A percentile compares a stretch with the other conserved stretches of the same genome.
Conservation (phyloP, 2,329 filamentous ascomycete genomes). For the Fusarium brachygibbosum region DNA sequence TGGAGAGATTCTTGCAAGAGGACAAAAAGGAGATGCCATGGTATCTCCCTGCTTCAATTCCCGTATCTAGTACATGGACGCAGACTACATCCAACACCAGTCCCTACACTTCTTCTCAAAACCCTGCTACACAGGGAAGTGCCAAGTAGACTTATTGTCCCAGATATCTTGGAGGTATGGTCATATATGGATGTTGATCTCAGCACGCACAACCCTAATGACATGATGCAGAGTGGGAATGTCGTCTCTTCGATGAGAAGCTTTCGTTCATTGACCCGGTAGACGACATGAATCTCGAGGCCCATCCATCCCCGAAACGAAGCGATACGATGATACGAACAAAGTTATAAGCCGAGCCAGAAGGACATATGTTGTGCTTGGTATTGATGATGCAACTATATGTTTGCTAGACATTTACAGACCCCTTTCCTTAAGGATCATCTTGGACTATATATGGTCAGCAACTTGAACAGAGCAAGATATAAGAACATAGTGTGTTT, state of each 20-base stretch:
- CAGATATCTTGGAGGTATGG: rapidly evolving
- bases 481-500: neutral
- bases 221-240: neutral
- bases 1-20: conserved; percentile 27
- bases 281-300: neutral
- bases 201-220: rapidly evolving
- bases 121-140: conserved; percentile 10
- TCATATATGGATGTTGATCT: rapidly evolving
- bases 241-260: too few relatives aligned
- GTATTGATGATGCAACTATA: neutral
- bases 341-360: too few relatives aligned
- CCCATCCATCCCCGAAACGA: neutral
- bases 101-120: rapidly evolving
- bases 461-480: neutral
- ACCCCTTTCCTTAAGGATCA: neutral
- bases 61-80: neutral
- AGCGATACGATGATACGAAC: neutral
- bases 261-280: neutral
- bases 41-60: conserved; percentile 3
- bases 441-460: conserved; percentile 8
- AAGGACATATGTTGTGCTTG: neutral
- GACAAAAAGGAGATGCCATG: conserved; percentile 9
- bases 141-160: neutral
- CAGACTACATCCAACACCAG: neutral
- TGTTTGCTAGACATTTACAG: neutral